A percentile compares a stretch with the other conserved stretches of the same genome.
These are phyloP conservation scores for Citrus cavaleriei DNA, from an alignment of 345 rosid species.

Conservation along the genomic window DNA sequence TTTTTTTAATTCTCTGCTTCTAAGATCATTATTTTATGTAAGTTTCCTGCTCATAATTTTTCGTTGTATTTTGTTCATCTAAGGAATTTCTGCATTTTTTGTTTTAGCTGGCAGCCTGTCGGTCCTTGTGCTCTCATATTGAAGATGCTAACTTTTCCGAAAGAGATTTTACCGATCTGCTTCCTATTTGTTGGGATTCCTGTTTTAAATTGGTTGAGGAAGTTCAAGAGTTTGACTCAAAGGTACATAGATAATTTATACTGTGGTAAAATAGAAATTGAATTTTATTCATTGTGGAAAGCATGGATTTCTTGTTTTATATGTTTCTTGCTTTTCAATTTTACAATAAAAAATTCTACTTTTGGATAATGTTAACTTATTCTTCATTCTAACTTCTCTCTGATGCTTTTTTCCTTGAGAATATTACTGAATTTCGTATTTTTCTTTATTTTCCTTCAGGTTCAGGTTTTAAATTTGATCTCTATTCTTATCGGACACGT, in stretches of 20 bases:
- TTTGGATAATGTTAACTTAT: neutral
- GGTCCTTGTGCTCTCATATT: conserved; percentile 82
- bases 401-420: neutral
- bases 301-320: neutral
- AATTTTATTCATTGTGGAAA: neutral
- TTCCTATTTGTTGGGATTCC: conserved; percentile 83
- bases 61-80: conserved; percentile 8
- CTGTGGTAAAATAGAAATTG: neutral
- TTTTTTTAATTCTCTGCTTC: neutral
- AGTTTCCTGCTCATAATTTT: neutral
- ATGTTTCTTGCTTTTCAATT: neutral
- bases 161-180: conserved; percentile 71
- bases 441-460: conserved; percentile 48
- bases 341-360: neutral
- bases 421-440: neutral
- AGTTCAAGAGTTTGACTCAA: conserved; percentile 96
- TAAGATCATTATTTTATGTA: neutral
- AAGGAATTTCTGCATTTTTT: conserved; percentile 31
- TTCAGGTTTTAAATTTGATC: conserved; percentile 88
- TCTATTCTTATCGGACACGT: conserved; percentile 81
- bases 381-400: neutral
- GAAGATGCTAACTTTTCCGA: conserved; percentile 96
- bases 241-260: conserved; percentile 41
- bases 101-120: conserved; percentile 92
- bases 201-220: conserved; percentile 91